A percentile compares a stretch with the other conserved stretches of the same genome.
Evolutionary conservation across 2,329 filamentous ascomycete species (phyloP).

Genomic region (Epichloe festucae): DNA sequence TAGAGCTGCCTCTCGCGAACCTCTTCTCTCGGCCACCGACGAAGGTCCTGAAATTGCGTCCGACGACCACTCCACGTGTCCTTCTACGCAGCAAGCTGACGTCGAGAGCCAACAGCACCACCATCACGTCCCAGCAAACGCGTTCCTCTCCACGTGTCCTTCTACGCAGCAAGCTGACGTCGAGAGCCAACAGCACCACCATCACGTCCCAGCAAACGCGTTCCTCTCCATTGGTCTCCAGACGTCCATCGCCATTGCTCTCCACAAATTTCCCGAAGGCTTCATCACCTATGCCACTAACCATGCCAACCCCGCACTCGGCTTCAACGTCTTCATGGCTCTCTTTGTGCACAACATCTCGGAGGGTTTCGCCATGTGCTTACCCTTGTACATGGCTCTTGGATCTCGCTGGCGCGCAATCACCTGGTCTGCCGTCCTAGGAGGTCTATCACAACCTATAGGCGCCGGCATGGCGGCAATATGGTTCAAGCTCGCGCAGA

Average conservation of each 20-base stretch:
- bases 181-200: constrained; percentile 57
- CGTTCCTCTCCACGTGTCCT: constrained; percentile 58
- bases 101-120: constrained; percentile 55
- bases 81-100: constrained; percentile 25
- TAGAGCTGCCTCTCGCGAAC: constrained; percentile 27
- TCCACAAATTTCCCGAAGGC: constrained; percentile 87
- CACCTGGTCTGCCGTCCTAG: constrained; percentile 68
- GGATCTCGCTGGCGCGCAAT: constrained; percentile 71
- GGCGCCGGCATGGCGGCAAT: constrained; percentile 74
- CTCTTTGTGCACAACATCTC: constrained; percentile 97
- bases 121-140: constrained; percentile 89
- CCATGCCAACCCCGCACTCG: constrained; percentile 80
- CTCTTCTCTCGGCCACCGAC: constrained; percentile 16
- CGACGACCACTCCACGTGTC: constrained; percentile 12
- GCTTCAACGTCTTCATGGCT: constrained; percentile 86
- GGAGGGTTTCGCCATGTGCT: constrained; percentile 86
- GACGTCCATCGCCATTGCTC: constrained; percentile 83
- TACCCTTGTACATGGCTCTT: constrained; percentile 86
- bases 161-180: constrained; percentile 26
- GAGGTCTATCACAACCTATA: constrained; percentile 75
- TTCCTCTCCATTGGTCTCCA: constrained; percentile 94
- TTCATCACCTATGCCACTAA: constrained; percentile 94
- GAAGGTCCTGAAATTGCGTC: constrained; percentile 12
- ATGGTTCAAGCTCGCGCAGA: constrained; percentile 64
- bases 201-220: constrained; percentile 88